A percentile compares a stretch with the other conserved stretches of the same genome.
Conservation (phyloP, 1,284 basidiomycete genomes). For the Ceratobasidium sp. region DNA sequence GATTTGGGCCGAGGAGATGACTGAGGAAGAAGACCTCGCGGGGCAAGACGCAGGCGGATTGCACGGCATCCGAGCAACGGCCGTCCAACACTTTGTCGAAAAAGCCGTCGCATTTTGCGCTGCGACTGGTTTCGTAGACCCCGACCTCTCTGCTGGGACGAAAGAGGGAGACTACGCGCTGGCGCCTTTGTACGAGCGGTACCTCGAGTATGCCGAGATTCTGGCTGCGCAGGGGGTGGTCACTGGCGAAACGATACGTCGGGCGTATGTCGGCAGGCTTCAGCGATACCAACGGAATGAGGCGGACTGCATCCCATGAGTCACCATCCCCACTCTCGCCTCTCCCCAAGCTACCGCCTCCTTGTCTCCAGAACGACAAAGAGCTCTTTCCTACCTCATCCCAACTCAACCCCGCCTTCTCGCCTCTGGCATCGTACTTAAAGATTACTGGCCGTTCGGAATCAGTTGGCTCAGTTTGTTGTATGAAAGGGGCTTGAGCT, state of each 20-base stretch:
- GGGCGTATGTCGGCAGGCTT: too few species aligned
- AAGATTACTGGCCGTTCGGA: slow-evolving; percentile 98
- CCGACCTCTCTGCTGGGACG: slow-evolving; percentile 69
- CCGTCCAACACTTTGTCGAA: too few species aligned
- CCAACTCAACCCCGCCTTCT: slow-evolving; percentile 81
- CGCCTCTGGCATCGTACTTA: slow-evolving; percentile 80
- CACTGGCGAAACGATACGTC: too few species aligned
- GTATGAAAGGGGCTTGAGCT: slow-evolving; percentile 84
- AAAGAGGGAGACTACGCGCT: slow-evolving; percentile 64
- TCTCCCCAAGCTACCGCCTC: slow-evolving; percentile 1
- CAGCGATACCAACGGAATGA: slow-evolving; percentile 51
- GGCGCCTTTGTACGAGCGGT: too few species aligned
- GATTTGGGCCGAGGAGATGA: too few species aligned
- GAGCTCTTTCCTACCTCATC: slow-evolving; percentile 71
- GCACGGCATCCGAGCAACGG: too few species aligned
- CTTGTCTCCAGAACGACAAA: neutral
- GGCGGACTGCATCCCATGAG: slow-evolving; percentile 54
- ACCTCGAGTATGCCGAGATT: too few species aligned
- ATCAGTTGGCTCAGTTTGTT: slow-evolving; percentile 96
- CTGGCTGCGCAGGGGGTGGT: too few species aligned
- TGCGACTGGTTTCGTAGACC: slow-evolving; percentile 76
- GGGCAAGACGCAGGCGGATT: too few species aligned
- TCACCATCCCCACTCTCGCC: slow-evolving; percentile 35
- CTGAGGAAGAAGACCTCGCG: too few species aligned
- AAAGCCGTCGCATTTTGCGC: too few species aligned